Base-by-base conservation (phyloP, 306 rosid species). In the Casuarina glauca region DNA sequence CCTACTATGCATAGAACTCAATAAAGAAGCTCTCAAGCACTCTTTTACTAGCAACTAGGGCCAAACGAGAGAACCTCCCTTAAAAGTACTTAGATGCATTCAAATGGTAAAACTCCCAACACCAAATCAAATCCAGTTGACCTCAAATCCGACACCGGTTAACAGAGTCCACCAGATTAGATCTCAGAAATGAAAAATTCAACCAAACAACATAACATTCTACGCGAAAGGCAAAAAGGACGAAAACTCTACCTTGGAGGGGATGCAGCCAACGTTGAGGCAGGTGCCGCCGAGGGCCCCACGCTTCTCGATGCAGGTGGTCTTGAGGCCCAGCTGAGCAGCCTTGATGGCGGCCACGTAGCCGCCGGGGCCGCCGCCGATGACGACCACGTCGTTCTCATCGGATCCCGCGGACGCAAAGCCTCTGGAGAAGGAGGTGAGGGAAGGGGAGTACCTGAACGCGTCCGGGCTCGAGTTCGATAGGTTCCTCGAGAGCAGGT, bases 341-440 rank as follows among this genome's bases (percentile, higher is more conserved):
- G 99, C 98, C 87, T 96, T 96, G 73, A 96, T 96, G 80, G 99
- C 99, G 55, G 98, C 99, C 32, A 96, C 99, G 78, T 96, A 96
- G 49, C 99, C 99, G 1, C 99, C 99, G 17, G 99, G 98, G 0
- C 99, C 99, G 5, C 99, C 99, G n/a, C 99, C 99, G 78, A 96
- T 69, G 81, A 96, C 82, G 69, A 96, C 98, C 82, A 96, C 99
- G 75, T 96, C 99, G 84, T 86, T 96, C 5, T 93, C 89, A 0
- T 96, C 98, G 80, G 99, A 96, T 88, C 97, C 97, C 17, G 96
- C 87, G 9, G 99, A 88, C 12, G 99, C 89, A 84, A 91, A 93
- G 13, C 90, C 91, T 54, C 98, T 76, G 32, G 87, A 84, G 80
- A 82, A 85, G 70, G 88, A 53, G 41, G 91, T 71, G 50, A 83